These are phyloP conservation scores for Agrocybe chaxingu DNA, from an alignment of 768 basidiomycete species.

Conservation along the genomic window DNA sequence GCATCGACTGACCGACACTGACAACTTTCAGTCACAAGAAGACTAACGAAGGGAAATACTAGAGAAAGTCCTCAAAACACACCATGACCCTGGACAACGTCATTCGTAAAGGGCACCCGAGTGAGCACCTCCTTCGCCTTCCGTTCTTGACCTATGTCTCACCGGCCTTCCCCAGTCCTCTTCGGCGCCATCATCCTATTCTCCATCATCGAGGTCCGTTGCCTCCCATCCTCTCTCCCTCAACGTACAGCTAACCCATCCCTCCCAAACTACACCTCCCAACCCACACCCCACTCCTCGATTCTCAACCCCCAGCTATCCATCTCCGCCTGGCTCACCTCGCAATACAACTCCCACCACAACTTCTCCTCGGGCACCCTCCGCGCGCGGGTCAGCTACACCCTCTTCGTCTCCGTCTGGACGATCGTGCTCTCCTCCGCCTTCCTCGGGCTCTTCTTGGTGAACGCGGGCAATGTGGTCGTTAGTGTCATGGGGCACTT, in stretches of 20 bases:
- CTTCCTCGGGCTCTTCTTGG: constrained; percentile 54
- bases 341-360: constrained; percentile 53
- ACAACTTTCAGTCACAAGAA: no score
- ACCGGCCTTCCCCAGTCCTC: constrained; percentile 31
- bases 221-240: neutral
- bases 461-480: constrained; percentile 42
- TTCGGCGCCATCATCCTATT: constrained; percentile 53
- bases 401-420: constrained; percentile 68
- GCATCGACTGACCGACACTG: no score
- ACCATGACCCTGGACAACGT: no score
- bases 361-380: constrained; percentile 45
- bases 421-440: constrained; percentile 52
- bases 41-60: no score
- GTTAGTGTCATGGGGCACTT: constrained; percentile 63
- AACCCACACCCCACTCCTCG: neutral
- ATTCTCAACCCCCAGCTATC: constrained; percentile 39
- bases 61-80: no score
- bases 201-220: constrained; percentile 57
- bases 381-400: constrained; percentile 60
- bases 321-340: constrained; percentile 70
- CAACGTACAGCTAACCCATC: neutral
- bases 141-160: no score
- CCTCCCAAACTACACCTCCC: no score
- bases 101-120: no score
- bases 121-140: no score